phyloP scores from a whole-genome alignment of 2,329 filamentous ascomycete species.

The Graphilbum fragrans region DNA sequence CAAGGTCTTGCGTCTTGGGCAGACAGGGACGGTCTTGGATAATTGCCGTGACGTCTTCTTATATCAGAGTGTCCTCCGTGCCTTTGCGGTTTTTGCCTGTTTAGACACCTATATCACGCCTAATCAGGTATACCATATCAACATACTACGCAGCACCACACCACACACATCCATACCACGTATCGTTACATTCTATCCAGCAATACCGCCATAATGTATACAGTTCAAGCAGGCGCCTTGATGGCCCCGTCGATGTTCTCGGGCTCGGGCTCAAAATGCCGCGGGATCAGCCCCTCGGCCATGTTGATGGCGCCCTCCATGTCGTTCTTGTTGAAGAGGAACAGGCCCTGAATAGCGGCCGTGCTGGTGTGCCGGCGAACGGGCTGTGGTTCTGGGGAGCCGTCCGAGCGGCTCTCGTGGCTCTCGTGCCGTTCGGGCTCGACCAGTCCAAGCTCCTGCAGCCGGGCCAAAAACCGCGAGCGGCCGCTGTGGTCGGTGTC shows the following conservation, averaged over 20 bases:
- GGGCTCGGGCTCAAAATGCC: slow-evolving; percentile 39
- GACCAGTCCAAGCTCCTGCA: slow-evolving; percentile 61
- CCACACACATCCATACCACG: too few species aligned
- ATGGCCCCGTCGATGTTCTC: slow-evolving; percentile 25
- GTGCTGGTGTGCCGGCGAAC: slow-evolving; percentile 57
- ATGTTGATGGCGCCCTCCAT: slow-evolving; percentile 76
- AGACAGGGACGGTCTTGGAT: too few species aligned
- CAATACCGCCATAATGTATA: too few species aligned
- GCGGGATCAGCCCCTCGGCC: slow-evolving; percentile 55
- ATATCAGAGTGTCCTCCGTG: too few species aligned
- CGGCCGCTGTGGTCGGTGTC: slow-evolving; percentile 53
- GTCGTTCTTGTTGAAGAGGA: slow-evolving; percentile 88
- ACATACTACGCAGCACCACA: too few species aligned
- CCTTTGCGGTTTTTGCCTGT: too few species aligned
- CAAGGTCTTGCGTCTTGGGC: too few species aligned
- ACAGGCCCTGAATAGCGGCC: slow-evolving; percentile 85
- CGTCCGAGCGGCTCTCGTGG: neutral
- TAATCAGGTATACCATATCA: too few species aligned
- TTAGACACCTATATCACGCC: too few species aligned
- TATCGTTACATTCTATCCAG: too few species aligned
- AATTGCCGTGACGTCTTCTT: too few species aligned
- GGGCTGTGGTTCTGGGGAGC: slow-evolving; percentile 14
- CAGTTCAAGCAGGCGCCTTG: slow-evolving; percentile 23
- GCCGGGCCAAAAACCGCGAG: slow-evolving; percentile 55
- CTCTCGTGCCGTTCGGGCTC: slow-evolving; percentile 23